Conservation (phyloP, 495 filamentous ascomycete species). For the Penicillium longicatenatum region DNA sequence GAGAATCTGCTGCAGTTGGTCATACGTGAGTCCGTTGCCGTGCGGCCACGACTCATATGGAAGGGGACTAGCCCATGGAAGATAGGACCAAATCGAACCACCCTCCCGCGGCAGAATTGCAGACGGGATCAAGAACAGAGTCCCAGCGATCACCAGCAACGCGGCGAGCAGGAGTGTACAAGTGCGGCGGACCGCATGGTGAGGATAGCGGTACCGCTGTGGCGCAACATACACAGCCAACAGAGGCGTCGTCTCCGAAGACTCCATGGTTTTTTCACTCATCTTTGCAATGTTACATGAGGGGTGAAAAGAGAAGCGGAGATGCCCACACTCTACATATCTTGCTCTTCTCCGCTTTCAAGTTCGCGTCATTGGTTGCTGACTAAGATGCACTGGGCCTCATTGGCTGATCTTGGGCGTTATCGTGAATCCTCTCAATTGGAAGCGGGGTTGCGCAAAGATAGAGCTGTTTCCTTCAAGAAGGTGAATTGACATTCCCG, state of each 20-base stretch:
- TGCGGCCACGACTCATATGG: slow-evolving; percentile 45
- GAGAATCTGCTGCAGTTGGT: slow-evolving; percentile 71
- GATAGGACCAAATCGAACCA: slow-evolving; percentile 44
- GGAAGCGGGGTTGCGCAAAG: neutral
- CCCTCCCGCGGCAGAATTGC: slow-evolving; percentile 36
- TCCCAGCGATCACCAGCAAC: slow-evolving; percentile 57
- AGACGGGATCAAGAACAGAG: slow-evolving; percentile 62
- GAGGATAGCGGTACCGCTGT: slow-evolving; percentile 64
- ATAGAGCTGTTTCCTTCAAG: too few relatives aligned
- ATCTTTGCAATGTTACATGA: slow-evolving; percentile 26
- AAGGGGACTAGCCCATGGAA: slow-evolving; percentile 43
- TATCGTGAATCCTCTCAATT: neutral
- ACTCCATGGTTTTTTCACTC: slow-evolving; percentile 46
- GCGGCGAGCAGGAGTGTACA: slow-evolving; percentile 65
- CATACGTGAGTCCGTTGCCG: slow-evolving; percentile 57
- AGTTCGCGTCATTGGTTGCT: slow-evolving; percentile 24
- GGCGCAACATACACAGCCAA: slow-evolving; percentile 41
- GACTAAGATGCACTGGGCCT: slow-evolving; percentile 16
- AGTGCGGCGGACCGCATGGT: slow-evolving; percentile 67
- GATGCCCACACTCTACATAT: neutral
- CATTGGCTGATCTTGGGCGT: neutral
- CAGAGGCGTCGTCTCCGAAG: slow-evolving; percentile 45
- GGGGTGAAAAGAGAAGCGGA: slow-evolving; percentile 6
- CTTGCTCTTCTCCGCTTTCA: slow-evolving; percentile 22
- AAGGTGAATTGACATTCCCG: too few relatives aligned